Percentiles rank a stretch among this genome's conserved stretches.
Conservation (phyloP, 495 filamentous ascomycete species). For the Podospora conica region DNA sequence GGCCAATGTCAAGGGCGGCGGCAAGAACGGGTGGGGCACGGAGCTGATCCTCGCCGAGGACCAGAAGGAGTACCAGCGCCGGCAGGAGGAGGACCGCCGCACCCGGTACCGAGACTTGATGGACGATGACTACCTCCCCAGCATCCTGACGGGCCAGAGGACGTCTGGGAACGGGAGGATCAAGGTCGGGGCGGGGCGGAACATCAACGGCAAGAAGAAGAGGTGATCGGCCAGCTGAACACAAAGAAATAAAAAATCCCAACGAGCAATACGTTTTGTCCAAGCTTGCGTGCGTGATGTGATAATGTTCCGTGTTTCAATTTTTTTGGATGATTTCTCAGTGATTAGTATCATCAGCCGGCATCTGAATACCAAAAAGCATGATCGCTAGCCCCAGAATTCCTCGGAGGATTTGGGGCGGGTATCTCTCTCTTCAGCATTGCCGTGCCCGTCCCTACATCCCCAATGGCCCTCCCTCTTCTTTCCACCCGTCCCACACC, state of each 20-base stretch:
- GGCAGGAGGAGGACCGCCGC: constrained; percentile 55
- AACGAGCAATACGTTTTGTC: background rate
- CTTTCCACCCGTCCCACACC: no score
- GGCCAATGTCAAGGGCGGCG: constrained; percentile 57
- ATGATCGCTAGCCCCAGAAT: background rate
- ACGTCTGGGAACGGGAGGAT: constrained; percentile 57
- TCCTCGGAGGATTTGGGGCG: background rate
- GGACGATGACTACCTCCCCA: constrained; percentile 89
- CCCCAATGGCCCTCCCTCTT: background rate
- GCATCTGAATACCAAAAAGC: background rate
- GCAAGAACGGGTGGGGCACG: constrained; percentile 80
- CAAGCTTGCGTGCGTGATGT: background rate
- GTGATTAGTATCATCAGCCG: background rate
- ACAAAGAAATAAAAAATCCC: background rate
- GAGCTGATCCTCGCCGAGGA: constrained; percentile 82
- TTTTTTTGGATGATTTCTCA: background rate
- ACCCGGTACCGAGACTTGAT: constrained; percentile 74
- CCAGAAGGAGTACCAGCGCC: constrained; percentile 83
- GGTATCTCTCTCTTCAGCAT: background rate
- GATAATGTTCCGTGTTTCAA: background rate
- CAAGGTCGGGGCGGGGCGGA: constrained; percentile 78
- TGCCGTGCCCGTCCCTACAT: background rate
- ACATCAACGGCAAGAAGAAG: constrained; percentile 75
- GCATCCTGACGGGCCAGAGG: constrained; percentile 75
- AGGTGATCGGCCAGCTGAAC: constrained; percentile 15